Conservation (phyloP, 2,329 filamentous ascomycete species). For the Tolypocladium cylindrosporum region DNA sequence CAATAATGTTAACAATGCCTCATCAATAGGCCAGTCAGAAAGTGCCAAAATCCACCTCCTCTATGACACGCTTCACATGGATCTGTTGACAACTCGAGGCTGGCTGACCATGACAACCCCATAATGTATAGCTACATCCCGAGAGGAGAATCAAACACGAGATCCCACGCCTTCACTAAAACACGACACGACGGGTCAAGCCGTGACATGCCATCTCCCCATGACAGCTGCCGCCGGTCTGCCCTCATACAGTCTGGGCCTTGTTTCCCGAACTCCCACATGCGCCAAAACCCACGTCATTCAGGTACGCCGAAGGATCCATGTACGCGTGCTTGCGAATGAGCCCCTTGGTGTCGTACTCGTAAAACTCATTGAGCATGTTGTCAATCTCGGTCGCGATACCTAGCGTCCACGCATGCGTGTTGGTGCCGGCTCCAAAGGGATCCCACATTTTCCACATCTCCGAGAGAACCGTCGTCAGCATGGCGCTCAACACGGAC, state of each 20-base stretch:
- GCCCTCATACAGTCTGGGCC: neutral
- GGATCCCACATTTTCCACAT: slow-evolving; percentile 17
- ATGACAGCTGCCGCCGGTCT: neutral
- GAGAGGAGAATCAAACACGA: neutral
- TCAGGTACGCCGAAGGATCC: neutral
- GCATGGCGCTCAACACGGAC: slow-evolving; percentile 3
- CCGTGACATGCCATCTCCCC: neutral
- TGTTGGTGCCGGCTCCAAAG: slow-evolving; percentile 10
- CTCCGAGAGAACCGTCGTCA: slow-evolving; percentile 11
- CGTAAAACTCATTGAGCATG: slow-evolving; percentile 16
- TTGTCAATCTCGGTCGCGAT: slow-evolving; percentile 17
- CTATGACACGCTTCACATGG: neutral
- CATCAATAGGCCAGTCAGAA: neutral
- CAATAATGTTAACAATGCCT: no score
- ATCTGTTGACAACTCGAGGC: no score
- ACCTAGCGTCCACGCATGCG: slow-evolving; percentile 13
- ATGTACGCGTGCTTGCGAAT: slow-evolving; percentile 9
- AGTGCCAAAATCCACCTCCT: no score
- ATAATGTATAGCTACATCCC: neutral
- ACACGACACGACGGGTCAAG: neutral
- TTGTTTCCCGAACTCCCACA: neutral
- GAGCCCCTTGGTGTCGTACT: slow-evolving; percentile 6
- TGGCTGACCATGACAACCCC: neutral
- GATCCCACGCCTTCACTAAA: neutral
- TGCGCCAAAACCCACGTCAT: neutral